These are phyloP conservation scores for Trichosporon sp. DNA, from an alignment of 1,284 basidiomycete genomes.

Conservation along the genomic window DNA sequence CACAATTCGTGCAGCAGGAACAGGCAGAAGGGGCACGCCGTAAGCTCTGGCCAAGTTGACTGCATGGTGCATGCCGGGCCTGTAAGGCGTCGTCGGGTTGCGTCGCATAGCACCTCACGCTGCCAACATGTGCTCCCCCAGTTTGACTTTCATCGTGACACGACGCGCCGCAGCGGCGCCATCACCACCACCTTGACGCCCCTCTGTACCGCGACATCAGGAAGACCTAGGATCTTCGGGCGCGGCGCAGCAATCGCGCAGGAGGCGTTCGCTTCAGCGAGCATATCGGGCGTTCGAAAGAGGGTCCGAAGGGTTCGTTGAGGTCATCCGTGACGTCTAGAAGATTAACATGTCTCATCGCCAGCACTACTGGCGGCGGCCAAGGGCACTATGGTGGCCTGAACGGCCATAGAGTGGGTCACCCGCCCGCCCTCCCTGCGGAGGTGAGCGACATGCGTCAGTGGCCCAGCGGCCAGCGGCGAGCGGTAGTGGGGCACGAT, in stretches of 20 bases:
- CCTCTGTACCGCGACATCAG: neutral
- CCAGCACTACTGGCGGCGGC: neutral
- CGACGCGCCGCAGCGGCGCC: neutral
- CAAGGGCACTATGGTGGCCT: neutral
- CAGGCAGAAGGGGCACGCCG: neutral
- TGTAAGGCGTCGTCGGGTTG: neutral
- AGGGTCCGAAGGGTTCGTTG: slow-evolving; percentile 1
- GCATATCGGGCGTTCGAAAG: neutral
- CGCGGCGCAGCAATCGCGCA: neutral
- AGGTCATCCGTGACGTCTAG: slow-evolving; percentile 1
- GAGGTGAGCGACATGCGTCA: neutral
- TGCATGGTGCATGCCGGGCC: neutral
- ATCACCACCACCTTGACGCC: neutral
- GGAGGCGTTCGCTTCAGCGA: neutral
- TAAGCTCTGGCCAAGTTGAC: neutral
- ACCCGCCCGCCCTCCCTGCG: neutral
- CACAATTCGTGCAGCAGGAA: neutral
- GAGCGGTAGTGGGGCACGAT: neutral
- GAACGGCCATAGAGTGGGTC: neutral
- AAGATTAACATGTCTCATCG: neutral
- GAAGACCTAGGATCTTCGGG: neutral
- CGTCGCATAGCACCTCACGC: neutral
- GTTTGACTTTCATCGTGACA: neutral
- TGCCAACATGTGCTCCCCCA: neutral
- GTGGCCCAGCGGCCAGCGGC: too few species aligned